A percentile compares a stretch with the other conserved stretches of the same genome.
phyloP scores from a whole-genome alignment of 139 green algal genomes.

The Micromonas commoda region DNA sequence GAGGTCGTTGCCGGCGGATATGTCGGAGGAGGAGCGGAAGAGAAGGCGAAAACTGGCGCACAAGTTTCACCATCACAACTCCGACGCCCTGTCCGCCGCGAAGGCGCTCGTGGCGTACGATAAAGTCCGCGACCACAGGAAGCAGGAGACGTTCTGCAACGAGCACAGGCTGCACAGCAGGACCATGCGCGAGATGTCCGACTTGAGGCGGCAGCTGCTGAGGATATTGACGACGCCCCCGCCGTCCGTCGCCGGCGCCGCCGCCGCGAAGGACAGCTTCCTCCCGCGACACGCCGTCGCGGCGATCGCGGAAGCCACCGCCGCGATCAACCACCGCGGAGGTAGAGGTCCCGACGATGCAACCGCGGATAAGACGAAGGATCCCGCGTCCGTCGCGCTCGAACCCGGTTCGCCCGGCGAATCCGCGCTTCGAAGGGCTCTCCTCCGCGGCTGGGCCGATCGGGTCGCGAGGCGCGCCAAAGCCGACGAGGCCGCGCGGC shows the following conservation, averaged over 20 bases:
- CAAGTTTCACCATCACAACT: conserved; percentile 48
- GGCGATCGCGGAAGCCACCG: background rate
- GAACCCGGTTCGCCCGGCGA: conserved; percentile 30
- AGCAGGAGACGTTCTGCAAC: conserved; percentile 38
- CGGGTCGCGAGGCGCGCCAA: conserved; percentile 41
- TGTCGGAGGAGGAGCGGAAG: conserved; percentile 16
- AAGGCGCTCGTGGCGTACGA: conserved; percentile 72
- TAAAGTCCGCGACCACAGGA: background rate
- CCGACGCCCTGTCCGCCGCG: conserved; percentile 72
- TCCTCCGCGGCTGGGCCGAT: conserved; percentile 84
- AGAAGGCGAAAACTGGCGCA: conserved; percentile 31
- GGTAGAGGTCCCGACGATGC: background rate
- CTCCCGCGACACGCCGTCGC: background rate
- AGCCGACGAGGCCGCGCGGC: conserved; percentile 15
- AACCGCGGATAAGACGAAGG: no score
- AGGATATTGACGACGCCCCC: conserved; percentile 16
- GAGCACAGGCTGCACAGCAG: conserved; percentile 57
- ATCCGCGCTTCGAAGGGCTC: conserved; percentile 48
- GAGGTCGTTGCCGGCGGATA: background rate
- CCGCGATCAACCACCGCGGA: background rate
- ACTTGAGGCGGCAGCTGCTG: conserved; percentile 59
- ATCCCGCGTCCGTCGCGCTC: background rate
- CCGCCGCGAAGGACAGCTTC: background rate
- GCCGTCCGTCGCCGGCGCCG: background rate
- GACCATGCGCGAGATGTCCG: conserved; percentile 54